Evolutionary conservation across 2,329 filamentous ascomycete genomes (phyloP).

Genomic region (Pseudogymnoascus sp.): DNA sequence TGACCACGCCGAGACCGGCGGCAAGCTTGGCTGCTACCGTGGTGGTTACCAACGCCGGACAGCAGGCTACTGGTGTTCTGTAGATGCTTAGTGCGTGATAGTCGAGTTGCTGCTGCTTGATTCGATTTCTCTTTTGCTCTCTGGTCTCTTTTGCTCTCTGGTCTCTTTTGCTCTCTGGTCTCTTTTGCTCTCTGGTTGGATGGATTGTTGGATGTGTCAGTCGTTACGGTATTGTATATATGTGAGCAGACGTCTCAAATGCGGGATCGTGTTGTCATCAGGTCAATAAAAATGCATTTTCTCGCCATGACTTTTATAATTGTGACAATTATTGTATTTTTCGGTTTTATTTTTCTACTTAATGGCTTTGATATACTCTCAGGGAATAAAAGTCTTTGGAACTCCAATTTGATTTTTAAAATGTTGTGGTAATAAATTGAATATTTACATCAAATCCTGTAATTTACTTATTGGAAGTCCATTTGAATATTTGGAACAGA

Average conservation of each 20-base stretch:
- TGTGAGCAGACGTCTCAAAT: neutral
- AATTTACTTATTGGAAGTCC: neutral
- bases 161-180: no score
- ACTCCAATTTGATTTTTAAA: no score
- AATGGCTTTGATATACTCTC: neutral
- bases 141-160: no score
- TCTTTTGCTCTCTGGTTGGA: neutral
- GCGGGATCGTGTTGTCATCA: neutral
- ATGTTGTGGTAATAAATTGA: neutral
- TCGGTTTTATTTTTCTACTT: neutral
- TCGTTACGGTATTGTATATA: slow-evolving; percentile 5
- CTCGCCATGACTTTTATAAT: neutral
- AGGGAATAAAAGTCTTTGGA: neutral
- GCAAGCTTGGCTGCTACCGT: slow-evolving; percentile 26
- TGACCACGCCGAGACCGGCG: slow-evolving; percentile 43
- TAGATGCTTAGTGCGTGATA: neutral
- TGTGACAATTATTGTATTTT: neutral
- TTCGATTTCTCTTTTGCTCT: neutral
- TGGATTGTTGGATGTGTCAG: neutral
- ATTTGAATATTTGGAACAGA: no score
- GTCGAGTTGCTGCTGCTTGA: neutral
- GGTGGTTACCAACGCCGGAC: slow-evolving; percentile 25
- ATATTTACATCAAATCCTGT: neutral
- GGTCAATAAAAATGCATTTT: slow-evolving; percentile 6
- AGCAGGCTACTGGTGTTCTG: neutral